phyloP scores from a whole-genome alignment of 257 asterid genomes.

The Nicotiana obtusifolia region DNA sequence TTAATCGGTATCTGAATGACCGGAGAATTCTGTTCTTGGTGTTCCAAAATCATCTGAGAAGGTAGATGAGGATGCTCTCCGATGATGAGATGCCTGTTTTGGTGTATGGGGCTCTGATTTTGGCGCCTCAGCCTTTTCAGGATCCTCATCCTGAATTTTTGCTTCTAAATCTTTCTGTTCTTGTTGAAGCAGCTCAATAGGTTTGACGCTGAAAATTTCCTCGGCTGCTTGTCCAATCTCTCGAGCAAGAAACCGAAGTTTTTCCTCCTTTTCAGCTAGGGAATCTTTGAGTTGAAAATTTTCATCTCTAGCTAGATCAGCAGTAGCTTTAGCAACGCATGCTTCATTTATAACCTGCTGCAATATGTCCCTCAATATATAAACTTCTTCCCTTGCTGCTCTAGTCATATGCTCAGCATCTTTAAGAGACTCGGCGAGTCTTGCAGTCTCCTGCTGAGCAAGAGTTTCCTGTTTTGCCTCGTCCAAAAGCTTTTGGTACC shows the following conservation, averaged over 20 bases:
- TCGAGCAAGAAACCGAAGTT: background rate
- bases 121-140: conserved; percentile 54
- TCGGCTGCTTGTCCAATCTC: too few species aligned
- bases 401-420: background rate
- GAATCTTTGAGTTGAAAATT: conserved; percentile 5
- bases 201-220: conserved; percentile 25
- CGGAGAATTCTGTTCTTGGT: conserved; percentile 18
- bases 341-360: conserved; percentile 51
- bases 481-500: conserved; percentile 29
- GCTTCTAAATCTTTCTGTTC: conserved; percentile 26
- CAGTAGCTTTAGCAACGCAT: conserved; percentile 4
- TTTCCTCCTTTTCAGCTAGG: background rate
- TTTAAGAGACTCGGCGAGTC: conserved; percentile 33
- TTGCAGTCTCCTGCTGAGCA: conserved; percentile 37
- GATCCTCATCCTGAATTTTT: conserved; percentile 33
- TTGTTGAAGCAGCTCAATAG: conserved; percentile 41
- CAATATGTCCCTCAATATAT: conserved; percentile 60
- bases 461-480: conserved; percentile 54
- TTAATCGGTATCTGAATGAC: too few species aligned
- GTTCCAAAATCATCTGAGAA: conserved; percentile 29
- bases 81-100: conserved; percentile 22
- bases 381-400: conserved; percentile 51
- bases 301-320: background rate
- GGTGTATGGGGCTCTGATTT: conserved; percentile 23
- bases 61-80: conserved; percentile 21